Evolutionary conservation across 768 basidiomycete genomes (phyloP).

Genomic region (Lyophyllum semitale): DNA sequence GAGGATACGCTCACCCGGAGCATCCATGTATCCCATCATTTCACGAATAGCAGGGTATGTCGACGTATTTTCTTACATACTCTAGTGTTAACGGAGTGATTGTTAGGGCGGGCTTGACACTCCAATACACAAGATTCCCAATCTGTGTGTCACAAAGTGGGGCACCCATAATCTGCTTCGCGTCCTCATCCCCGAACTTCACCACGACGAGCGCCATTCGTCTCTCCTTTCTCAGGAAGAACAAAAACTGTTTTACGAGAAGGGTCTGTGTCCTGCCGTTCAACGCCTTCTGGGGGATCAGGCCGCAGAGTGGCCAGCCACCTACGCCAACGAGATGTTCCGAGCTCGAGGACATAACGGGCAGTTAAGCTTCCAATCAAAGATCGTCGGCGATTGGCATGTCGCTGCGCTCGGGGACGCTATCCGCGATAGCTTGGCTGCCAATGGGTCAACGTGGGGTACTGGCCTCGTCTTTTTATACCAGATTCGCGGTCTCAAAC

Average conservation of each 20-base stretch:
- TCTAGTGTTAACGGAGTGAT: neutral
- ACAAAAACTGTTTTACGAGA: neutral
- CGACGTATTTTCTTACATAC: neutral
- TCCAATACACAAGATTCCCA: slow-evolving; percentile 3
- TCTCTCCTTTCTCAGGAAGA: neutral
- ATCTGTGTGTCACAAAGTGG: neutral
- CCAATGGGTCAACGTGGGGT: neutral
- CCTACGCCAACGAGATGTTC: neutral
- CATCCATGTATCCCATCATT: neutral
- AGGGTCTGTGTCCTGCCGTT: neutral
- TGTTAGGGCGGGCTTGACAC: neutral
- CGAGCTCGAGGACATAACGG: neutral
- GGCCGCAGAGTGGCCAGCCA: neutral
- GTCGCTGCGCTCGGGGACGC: neutral
- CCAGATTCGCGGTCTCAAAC: slow-evolving; percentile 1
- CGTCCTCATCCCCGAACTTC: neutral
- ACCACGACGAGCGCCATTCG: neutral
- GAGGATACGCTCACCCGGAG: neutral
- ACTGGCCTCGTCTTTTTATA: neutral
- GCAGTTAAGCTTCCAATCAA: neutral
- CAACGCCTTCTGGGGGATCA: neutral
- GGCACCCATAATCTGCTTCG: neutral
- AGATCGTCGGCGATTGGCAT: neutral
- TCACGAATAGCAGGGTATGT: neutral
- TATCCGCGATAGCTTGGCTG: neutral